Evolutionary conservation across 208 protist genomes (phyloP).

Genomic region (Acanthamoeba lenticulata): DNA sequence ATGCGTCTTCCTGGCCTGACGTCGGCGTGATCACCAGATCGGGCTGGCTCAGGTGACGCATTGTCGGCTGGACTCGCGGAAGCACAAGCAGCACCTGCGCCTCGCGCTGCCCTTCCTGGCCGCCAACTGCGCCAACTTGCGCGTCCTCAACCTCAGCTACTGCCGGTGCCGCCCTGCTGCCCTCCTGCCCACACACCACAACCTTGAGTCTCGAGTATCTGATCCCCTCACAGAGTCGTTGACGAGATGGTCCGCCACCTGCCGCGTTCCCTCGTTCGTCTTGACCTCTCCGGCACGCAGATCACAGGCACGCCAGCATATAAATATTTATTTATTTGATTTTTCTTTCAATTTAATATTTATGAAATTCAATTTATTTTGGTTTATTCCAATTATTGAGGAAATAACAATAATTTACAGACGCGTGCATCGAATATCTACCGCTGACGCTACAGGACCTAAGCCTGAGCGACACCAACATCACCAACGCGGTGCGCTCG

Average conservation of each 20-base stretch:
- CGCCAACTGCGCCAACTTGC: not conserved
- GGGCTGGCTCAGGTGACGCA: not conserved
- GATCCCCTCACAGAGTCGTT: not conserved
- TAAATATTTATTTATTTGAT: not conserved
- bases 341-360: not conserved
- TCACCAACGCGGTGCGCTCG: conserved; percentile 12
- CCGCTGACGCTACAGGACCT: not conserved
- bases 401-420: not conserved
- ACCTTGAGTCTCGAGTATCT: no score
- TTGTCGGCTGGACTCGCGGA: not conserved
- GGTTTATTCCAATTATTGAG: no score
- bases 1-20: not conserved
- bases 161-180: not conserved
- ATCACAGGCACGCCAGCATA: conserved; percentile 43
- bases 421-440: conserved; percentile 33
- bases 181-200: not conserved
- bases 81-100: conserved; percentile 19
- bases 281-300: not conserved
- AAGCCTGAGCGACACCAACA: conserved; percentile 4
- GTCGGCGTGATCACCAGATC: not conserved
- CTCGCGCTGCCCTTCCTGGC: not conserved
- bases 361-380: no score
- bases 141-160: conserved; percentile 15
- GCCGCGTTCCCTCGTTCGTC: not conserved
- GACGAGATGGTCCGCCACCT: conserved; percentile 4